Percentiles rank a stretch among this genome's conserved stretches.
Evolutionary conservation across 2,329 filamentous ascomycete genomes (phyloP).

Genomic region (Raffaelea albimanens): DNA sequence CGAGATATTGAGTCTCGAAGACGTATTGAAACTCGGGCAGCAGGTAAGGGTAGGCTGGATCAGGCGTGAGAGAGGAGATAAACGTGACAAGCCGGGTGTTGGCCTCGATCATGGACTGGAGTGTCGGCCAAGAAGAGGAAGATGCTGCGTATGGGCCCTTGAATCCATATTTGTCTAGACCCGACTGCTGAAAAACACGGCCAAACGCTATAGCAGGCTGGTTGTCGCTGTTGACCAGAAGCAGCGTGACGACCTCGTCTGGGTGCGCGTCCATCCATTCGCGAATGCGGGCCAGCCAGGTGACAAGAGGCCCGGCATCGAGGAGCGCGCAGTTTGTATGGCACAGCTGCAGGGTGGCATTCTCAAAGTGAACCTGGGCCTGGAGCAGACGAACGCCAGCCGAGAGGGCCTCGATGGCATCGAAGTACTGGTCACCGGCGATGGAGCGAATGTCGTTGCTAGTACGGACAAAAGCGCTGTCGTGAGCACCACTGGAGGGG

Average conservation of each 20-base stretch:
- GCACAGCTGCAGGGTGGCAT: constrained; percentile 55
- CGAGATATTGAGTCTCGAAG: constrained; percentile 65
- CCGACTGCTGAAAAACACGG: constrained; percentile 43
- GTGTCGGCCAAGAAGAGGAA: constrained; percentile 53
- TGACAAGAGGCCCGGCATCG: constrained; percentile 56
- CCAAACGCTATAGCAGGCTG: constrained; percentile 46
- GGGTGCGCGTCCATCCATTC: constrained; percentile 60
- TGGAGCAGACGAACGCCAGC: constrained; percentile 64
- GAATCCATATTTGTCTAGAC: constrained; percentile 54
- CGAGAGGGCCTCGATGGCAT: constrained; percentile 60
- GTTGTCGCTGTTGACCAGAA: constrained; percentile 62
- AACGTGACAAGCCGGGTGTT: constrained; percentile 61
- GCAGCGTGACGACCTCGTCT: constrained; percentile 66
- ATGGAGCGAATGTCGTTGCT: constrained; percentile 52
- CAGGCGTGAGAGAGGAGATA: constrained; percentile 43
- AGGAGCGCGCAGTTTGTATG: constrained; percentile 59
- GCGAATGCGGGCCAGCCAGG: constrained; percentile 56
- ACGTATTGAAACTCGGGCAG: constrained; percentile 55
- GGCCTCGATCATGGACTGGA: constrained; percentile 57
- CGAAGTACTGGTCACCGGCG: constrained; percentile 65
- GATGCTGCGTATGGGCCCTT: constrained; percentile 6
- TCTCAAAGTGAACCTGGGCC: constrained; percentile 58
- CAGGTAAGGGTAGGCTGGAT: constrained; percentile 42
- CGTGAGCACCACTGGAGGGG: constrained; percentile 50
- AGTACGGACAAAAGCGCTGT: constrained; percentile 60